A percentile compares a stretch with the other conserved stretches of the same genome.
Evolutionary conservation across 2,329 filamentous ascomycete species (phyloP).

Genomic region (Ophiostoma piceae): DNA sequence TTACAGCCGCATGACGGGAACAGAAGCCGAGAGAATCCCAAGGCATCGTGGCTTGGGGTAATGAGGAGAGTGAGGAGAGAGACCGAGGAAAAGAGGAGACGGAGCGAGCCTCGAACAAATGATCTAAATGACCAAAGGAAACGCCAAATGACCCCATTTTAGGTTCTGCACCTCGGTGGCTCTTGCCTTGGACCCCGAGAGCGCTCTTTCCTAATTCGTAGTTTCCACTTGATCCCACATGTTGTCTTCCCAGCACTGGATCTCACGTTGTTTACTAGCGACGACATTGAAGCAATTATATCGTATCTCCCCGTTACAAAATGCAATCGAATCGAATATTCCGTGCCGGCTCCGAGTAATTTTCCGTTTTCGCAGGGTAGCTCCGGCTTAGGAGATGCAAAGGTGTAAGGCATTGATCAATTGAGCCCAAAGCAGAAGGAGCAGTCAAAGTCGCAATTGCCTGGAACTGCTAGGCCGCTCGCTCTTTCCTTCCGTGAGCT

Average conservation of each 20-base stretch:
- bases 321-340: neutral
- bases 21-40: neutral
- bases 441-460: neutral
- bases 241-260: neutral
- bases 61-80: neutral
- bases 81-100: neutral
- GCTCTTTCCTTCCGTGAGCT: constrained; percentile 2
- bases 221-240: neutral
- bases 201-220: neutral
- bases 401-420: neutral
- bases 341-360: neutral
- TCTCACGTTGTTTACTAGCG: neutral
- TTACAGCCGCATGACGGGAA: neutral
- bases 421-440: neutral
- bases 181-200: constrained; percentile 12
- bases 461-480: neutral
- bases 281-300: neutral
- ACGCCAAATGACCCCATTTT: neutral
- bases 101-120: neutral
- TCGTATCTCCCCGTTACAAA: neutral
- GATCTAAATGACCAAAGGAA: neutral
- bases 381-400: neutral
- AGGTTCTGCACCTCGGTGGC: constrained; percentile 13
- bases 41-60: neutral
- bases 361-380: neutral